phyloP scores from a whole-genome alignment of 306 rosid genomes.

The Quercus parvula region DNA sequence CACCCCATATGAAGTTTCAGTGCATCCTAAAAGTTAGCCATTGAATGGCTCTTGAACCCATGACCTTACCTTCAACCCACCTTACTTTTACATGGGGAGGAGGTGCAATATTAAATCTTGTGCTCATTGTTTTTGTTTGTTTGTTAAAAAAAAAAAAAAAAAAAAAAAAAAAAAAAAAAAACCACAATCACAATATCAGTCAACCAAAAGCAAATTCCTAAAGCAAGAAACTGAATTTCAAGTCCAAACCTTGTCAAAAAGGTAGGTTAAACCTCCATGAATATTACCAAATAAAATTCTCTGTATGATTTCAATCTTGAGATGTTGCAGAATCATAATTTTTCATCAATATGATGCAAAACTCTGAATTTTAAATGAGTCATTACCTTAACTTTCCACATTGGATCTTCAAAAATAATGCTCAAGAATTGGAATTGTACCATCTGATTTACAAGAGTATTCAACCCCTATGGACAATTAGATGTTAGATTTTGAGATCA shows the following conservation, averaged over 20 bases:
- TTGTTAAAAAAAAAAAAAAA: no score
- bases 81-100: neutral
- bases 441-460: neutral
- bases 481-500: constrained; percentile 4
- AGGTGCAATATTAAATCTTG: no score
- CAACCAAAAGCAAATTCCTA: no score
- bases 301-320: neutral
- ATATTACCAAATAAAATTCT: neutral
- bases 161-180: no score
- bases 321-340: neutral
- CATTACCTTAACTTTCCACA: neutral
- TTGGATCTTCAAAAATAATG: neutral
- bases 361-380: neutral
- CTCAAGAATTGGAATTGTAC: neutral
- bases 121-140: no score
- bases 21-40: no score
- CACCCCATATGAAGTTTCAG: no score
- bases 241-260: neutral
- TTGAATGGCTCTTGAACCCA: no score
- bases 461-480: neutral
- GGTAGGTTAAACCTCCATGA: neutral
- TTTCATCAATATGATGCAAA: neutral
- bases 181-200: no score
- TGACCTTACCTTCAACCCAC: no score
- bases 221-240: no score